These are phyloP conservation scores for Coniochaeta prunicola DNA, from an alignment of 2,329 filamentous ascomycete genomes.

Conservation along the genomic window DNA sequence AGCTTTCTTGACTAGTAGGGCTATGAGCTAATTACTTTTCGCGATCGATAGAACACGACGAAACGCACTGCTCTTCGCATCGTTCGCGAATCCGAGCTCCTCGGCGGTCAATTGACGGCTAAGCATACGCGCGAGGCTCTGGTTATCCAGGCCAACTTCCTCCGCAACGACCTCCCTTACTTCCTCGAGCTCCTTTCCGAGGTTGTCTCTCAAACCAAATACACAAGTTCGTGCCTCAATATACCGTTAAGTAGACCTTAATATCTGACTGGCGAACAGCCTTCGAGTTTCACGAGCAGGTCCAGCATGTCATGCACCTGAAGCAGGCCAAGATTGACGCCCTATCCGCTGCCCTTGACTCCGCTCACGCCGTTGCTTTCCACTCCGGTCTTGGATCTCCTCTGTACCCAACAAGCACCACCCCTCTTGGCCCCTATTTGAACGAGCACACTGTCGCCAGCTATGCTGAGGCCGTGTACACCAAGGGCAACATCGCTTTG, in stretches of 20 bases:
- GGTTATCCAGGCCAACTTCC: constrained; percentile 88
- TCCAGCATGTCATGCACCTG: constrained; percentile 67
- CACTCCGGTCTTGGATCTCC: constrained; percentile 84
- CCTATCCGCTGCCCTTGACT: constrained; percentile 69
- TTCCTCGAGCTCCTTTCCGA: constrained; percentile 94
- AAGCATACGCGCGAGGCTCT: constrained; percentile 92
- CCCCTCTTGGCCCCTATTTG: constrained; percentile 73
- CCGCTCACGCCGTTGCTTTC: constrained; percentile 81
- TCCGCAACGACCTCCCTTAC: constrained; percentile 92
- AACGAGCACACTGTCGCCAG: constrained; percentile 65
- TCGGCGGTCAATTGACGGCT: constrained; percentile 81
- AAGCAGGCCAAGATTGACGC: constrained; percentile 67
- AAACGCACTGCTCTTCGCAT: constrained; percentile 88
- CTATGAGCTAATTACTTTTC: constrained; percentile 40
- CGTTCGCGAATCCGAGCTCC: constrained; percentile 87
- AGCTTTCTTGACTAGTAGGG: constrained; percentile 4
- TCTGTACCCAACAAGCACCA: constrained; percentile 63
- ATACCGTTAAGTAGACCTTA: constrained; percentile 6
- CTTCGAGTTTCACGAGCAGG: constrained; percentile 85
- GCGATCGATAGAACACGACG: constrained; percentile 61
- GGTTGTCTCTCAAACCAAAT: constrained; percentile 83
- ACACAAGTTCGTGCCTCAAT: constrained; percentile 51
- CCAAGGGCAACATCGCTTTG: constrained; percentile 84
- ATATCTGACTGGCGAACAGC: constrained; percentile 39
- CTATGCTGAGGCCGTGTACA: constrained; percentile 74